phyloP scores from a whole-genome alignment of 2,329 filamentous ascomycete genomes.

The Verticillium dahliae region DNA sequence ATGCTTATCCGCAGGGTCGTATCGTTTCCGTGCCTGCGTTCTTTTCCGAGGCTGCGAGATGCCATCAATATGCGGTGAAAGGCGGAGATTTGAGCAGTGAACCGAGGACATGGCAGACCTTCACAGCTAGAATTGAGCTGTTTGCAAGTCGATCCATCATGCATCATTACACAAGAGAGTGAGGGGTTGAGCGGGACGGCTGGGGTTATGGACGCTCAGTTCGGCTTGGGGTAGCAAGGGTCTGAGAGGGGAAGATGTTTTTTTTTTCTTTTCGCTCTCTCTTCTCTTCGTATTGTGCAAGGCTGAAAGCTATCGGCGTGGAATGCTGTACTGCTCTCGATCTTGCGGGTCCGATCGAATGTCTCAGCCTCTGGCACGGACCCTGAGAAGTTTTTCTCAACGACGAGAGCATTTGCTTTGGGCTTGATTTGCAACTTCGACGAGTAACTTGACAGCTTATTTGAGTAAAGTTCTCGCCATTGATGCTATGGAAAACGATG shows the following conservation, averaged over 20 bases:
- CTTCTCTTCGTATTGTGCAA: neutral
- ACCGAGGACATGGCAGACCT: neutral
- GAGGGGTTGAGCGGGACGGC: too few species aligned
- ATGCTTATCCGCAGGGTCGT: neutral
- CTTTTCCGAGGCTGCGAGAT: neutral
- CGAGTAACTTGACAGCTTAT: neutral
- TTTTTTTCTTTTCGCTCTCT: too few species aligned
- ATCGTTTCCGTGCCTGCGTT: neutral
- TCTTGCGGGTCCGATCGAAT: neutral
- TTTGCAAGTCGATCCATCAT: neutral
- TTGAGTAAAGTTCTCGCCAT: neutral
- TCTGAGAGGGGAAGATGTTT: neutral
- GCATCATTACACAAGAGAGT: too few species aligned
- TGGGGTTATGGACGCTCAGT: neutral
- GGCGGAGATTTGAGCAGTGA: neutral
- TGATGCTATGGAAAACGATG: neutral
- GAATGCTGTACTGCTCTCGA: neutral
- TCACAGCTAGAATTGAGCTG: neutral
- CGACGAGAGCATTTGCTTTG: neutral
- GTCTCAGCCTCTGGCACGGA: neutral
- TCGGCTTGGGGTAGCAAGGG: neutral
- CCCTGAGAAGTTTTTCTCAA: neutral
- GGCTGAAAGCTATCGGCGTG: neutral
- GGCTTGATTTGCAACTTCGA: neutral
- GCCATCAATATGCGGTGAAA: neutral